A percentile compares a stretch with the other conserved stretches of the same genome.
Conservation (phyloP, 139 green algal genomes). For the Tetradesmus lagerheimii region DNA sequence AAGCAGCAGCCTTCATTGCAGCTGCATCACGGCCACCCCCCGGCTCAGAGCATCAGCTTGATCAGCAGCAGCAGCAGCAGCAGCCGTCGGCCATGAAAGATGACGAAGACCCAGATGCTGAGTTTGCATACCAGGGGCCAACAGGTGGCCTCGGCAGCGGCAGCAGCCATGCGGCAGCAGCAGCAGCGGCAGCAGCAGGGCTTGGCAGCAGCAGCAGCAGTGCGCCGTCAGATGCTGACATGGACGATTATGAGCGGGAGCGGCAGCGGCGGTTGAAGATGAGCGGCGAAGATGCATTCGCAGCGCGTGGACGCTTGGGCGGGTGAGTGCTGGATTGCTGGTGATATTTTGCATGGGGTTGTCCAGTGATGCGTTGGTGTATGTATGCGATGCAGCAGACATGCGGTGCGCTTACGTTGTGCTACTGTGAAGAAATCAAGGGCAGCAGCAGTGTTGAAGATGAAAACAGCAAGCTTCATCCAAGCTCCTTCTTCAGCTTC, state of each 20-base stretch:
- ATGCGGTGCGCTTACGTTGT: too few relatives aligned
- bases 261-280: constrained; percentile 56
- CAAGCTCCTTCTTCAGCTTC: too few relatives aligned
- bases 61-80: constrained; percentile 9
- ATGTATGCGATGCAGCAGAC: too few relatives aligned
- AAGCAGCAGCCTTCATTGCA: constrained; percentile 36
- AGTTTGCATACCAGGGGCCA: constrained; percentile 29
- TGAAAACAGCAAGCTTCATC: too few relatives aligned
- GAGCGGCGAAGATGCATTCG: constrained; percentile 71
- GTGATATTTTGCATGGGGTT: neutral
- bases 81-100: neutral
- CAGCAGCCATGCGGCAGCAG: constrained; percentile 21
- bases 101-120: constrained; percentile 19
- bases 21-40: constrained; percentile 28
- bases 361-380: too few relatives aligned
- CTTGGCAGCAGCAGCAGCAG: constrained; percentile 49
- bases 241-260: constrained; percentile 40
- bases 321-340: neutral
- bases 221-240: constrained; percentile 34
- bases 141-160: constrained; percentile 7
- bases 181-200: constrained; percentile 39
- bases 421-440: too few relatives aligned
- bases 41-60: neutral
- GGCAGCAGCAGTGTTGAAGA: too few relatives aligned
- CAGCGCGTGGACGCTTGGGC: constrained; percentile 37